Base-by-base conservation (phyloP, 2,329 filamentous ascomycete species). In the Teratosphaeria destructans region DNA sequence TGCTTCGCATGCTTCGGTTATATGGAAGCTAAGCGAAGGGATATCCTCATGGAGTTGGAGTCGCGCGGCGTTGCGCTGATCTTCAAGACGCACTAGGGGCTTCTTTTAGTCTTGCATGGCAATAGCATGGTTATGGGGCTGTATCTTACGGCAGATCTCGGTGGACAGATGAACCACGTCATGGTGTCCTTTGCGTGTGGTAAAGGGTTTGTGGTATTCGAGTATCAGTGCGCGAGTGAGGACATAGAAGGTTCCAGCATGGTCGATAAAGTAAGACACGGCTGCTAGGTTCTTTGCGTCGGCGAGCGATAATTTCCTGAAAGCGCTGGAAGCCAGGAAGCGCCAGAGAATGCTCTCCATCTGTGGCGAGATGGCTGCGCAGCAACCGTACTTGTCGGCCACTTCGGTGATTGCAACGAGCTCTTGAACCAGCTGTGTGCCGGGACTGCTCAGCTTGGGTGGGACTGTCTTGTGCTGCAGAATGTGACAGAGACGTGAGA, bases 151-250 rank as follows among this genome's bases (percentile, higher is more conserved):
- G 11, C 11, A 12, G 14, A 16, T 16, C 8, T 39, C 35, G 4
- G 14, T 39, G 11, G 35, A 39, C 14, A 39, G 35, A 10, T 16
- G 35, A 3, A 39, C 35, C 3, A 16, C 14, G 3, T 39, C 35
- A 16, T 16, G 49, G 12, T 12, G 10, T 19, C 49, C 49, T 7
- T 14, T 7, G 19, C 49, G 3, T n/a, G n/a, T 11, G 14, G 3
- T 10, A 10, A 39, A 58, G 2, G 52, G 57, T 16, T 10, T 19
- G 32, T 54, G 37, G 32, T 58, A 19, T 12, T 54, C 57, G 47
- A 58, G 52, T 16, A 58, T 32, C 14, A 58, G 57, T 3, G 47
- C n/a, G n/a, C 54, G 53, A 16, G 49, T 58, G 52, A 58, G 54
- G 16, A 58, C 16, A 32, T 54, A 39, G 19, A 54, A 54, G 4